phyloP scores from a whole-genome alignment of 2,329 filamentous ascomycete genomes.

The Teratosphaeria destructans region DNA sequence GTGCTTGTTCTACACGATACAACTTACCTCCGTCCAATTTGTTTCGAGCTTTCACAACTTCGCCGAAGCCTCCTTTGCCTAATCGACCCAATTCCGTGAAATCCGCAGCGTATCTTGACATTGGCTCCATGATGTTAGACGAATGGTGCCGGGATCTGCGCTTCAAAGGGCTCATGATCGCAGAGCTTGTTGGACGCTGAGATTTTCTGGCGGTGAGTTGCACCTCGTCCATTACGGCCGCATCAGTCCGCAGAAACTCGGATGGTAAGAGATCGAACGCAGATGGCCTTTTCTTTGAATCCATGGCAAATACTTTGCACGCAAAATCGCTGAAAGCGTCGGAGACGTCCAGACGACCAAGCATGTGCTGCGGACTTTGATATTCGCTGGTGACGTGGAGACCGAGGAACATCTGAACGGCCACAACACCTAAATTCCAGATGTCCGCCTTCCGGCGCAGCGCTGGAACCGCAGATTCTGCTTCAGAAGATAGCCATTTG shows the following conservation, averaged over 20 bases:
- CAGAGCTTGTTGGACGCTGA: background rate
- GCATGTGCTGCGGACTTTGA: conserved; percentile 64
- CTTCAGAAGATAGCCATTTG: conserved; percentile 30
- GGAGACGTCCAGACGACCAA: conserved; percentile 62
- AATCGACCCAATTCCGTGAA: conserved; percentile 83
- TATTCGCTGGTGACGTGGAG: conserved; percentile 65
- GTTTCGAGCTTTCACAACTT: conserved; percentile 90
- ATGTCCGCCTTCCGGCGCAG: conserved; percentile 69
- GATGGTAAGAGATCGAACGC: conserved; percentile 62
- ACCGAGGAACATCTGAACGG: conserved; percentile 90
- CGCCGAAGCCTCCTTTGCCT: conserved; percentile 89
- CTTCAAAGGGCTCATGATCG: conserved; percentile 14
- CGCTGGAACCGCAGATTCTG: background rate
- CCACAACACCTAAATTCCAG: conserved; percentile 87
- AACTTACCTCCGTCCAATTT: conserved; percentile 68
- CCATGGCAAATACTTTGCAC: conserved; percentile 71
- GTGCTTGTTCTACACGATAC: background rate
- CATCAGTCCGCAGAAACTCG: conserved; percentile 43
- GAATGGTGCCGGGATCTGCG: conserved; percentile 25
- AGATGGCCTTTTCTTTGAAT: conserved; percentile 72
- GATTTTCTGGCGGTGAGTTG: conserved; percentile 1
- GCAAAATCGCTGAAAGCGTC: conserved; percentile 69
- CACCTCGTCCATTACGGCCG: conserved; percentile 28
- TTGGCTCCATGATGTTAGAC: conserved; percentile 15
- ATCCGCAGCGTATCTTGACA: conserved; percentile 73